These are phyloP conservation scores for Castanea crenata DNA, from an alignment of 306 rosid species.

Conservation along the genomic window DNA sequence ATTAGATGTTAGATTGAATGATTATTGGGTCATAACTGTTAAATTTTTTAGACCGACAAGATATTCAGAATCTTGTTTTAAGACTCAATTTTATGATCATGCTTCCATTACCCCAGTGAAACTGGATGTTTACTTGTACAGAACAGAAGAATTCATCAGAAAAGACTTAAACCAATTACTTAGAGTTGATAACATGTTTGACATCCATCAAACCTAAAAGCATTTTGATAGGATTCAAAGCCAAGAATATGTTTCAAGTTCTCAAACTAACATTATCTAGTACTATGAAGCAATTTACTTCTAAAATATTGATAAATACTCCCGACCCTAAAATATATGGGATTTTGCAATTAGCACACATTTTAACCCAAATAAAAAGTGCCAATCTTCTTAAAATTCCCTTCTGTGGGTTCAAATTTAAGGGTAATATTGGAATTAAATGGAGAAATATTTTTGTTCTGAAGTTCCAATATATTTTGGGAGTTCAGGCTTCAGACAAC, in stretches of 20 bases:
- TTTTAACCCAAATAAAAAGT: too few relatives aligned
- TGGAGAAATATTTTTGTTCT: too few relatives aligned
- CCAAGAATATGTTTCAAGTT: neutral
- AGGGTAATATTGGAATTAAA: too few relatives aligned
- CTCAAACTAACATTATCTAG: neutral
- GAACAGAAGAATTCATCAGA: neutral
- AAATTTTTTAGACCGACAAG: neutral
- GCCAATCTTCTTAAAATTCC: too few relatives aligned
- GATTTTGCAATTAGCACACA: too few relatives aligned
- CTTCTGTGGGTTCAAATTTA: too few relatives aligned
- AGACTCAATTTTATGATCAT: neutral
- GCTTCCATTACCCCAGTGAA: neutral
- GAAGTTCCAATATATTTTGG: too few relatives aligned
- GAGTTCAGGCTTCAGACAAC: too few relatives aligned
- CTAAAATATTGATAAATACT: neutral
- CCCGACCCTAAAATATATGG: too few relatives aligned
- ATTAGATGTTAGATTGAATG: too few relatives aligned
- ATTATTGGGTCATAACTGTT: neutral
- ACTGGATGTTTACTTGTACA: neutral
- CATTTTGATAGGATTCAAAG: neutral
- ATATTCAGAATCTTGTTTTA: neutral
- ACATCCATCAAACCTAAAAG: neutral
- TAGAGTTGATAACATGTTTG: neutral
- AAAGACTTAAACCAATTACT: neutral
- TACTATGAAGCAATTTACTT: neutral